A percentile compares a stretch with the other conserved stretches of the same genome.
These are phyloP conservation scores for Globisporangium orthogonon DNA, from an alignment of 352 stramenopile species.

Conservation along the genomic window DNA sequence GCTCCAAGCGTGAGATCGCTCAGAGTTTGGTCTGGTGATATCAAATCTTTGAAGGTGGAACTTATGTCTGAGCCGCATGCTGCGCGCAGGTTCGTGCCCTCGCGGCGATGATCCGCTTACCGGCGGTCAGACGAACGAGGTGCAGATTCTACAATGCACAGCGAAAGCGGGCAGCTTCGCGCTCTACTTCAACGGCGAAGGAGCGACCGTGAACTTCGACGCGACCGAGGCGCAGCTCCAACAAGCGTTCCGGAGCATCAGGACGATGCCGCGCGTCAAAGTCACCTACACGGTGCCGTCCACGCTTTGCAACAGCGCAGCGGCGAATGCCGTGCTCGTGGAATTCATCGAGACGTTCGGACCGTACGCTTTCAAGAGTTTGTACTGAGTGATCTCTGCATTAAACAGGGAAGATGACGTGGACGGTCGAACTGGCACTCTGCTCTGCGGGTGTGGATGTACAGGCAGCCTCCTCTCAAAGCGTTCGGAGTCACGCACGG, in stretches of 20 bases:
- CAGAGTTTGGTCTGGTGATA: background rate
- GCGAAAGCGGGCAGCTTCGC: conserved; percentile 57
- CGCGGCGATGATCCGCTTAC: conserved; percentile 86
- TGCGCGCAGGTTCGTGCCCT: conserved; percentile 55
- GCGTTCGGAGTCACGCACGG: conserved; percentile 34
- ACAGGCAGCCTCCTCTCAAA: conserved; percentile 55
- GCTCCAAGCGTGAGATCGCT: conserved; percentile 41
- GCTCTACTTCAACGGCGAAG: conserved; percentile 58
- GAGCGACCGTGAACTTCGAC: conserved; percentile 44
- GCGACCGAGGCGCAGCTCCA: conserved; percentile 41
- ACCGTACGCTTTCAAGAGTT: conserved; percentile 25
- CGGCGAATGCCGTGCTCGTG: conserved; percentile 45
- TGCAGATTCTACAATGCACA: conserved; percentile 78
- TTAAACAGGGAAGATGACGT: background rate
- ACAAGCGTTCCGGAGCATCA: conserved; percentile 34
- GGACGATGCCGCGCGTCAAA: conserved; percentile 29
- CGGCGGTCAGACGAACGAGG: conserved; percentile 75
- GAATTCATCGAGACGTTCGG: conserved; percentile 60
- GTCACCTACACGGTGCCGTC: conserved; percentile 36
- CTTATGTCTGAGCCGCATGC: background rate
- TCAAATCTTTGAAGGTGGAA: background rate
- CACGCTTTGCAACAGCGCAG: conserved; percentile 33
- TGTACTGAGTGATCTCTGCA: background rate
- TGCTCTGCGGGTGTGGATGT: conserved; percentile 5
- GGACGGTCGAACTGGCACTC: background rate